Base-by-base conservation (phyloP, 2,329 filamentous ascomycete genomes). In the Kalmusia sp. region DNA sequence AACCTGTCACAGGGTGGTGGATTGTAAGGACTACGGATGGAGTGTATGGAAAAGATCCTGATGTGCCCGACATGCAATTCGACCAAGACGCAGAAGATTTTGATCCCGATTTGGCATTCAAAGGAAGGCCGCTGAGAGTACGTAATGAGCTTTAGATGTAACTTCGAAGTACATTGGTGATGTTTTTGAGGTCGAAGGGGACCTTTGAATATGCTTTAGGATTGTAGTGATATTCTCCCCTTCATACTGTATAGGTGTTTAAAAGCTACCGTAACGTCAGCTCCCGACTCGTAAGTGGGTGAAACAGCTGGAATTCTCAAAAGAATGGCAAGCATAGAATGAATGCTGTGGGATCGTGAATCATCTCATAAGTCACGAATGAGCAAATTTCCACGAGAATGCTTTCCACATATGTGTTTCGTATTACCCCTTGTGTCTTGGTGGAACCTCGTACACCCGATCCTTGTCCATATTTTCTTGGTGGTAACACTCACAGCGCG, bases 1-100 rank as follows among this genome's bases (percentile, higher is more conserved):
- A 44, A 8, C 45, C 51, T 6, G 38, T 44, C 11, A 49, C 38
- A n/a, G 51, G 51, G 2, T 53, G 39, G 44, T 53, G 44, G 51
- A 33, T 49, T 2, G 33, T 53, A n/a, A 24, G 28, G 14, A 49
- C 38, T 6, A 35, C 7, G 3, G 45, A 53, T 12, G 51, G 51
- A 19, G 3, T 37, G 8, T 53, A 49, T 33, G 45, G 51, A 7
- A 53, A 24, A 19, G 51, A 53, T 17, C 37, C 51, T 15, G 51
- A 43, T 33, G 43, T 40, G 9, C 51, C 41, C 6, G 39, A 53
- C 38, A 22, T 49, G n/a, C 27, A 53, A 9, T 53, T 49, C 14
- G 51, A 53, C 28, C 44, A 30, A 8, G 30, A 49, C 45, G 51
- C 37, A 17, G 45, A 44, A 8, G 24, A 38, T 27, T 47, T 41